Conservation (phyloP, 345 rosid species). For the Garcia nutans region DNA sequence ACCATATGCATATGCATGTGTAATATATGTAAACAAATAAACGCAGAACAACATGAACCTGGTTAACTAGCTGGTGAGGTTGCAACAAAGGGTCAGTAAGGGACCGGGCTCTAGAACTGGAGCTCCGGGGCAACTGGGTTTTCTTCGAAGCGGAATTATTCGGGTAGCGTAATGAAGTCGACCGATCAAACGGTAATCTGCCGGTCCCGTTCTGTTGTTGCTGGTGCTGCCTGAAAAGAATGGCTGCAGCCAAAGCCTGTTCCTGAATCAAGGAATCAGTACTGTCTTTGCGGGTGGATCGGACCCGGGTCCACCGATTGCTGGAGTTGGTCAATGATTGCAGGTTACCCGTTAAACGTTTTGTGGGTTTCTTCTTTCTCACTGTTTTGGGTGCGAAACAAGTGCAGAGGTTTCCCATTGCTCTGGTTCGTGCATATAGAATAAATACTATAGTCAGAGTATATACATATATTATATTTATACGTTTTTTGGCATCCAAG, state of each 20-base stretch:
- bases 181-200: conserved; percentile 70
- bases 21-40: neutral
- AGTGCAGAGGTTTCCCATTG: conserved; percentile 38
- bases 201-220: conserved; percentile 48
- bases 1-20: neutral
- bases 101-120: conserved; percentile 81
- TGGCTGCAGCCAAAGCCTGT: conserved; percentile 80
- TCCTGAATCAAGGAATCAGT: conserved; percentile 59
- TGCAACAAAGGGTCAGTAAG: conserved; percentile 83
- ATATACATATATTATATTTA: too few species aligned
- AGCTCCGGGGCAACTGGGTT: conserved; percentile 76
- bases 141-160: conserved; percentile 54
- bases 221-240: conserved; percentile 60
- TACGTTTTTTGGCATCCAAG: too few species aligned
- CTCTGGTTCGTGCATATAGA: conserved; percentile 5
- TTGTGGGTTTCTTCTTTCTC: conserved; percentile 15
- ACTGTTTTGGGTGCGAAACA: conserved; percentile 22
- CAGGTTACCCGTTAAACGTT: conserved; percentile 22
- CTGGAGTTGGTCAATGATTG: conserved; percentile 17
- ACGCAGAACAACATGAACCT: conserved; percentile 42
- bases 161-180: conserved; percentile 65
- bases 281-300: conserved; percentile 60
- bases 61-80: conserved; percentile 86
- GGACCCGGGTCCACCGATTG: conserved; percentile 44
- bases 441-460: neutral